Evolutionary conservation across 371 early-diverging fungal species (phyloP), one percentile per base, ranked within the genome.

Genomic region (Haplosporangium sp.): DNA sequence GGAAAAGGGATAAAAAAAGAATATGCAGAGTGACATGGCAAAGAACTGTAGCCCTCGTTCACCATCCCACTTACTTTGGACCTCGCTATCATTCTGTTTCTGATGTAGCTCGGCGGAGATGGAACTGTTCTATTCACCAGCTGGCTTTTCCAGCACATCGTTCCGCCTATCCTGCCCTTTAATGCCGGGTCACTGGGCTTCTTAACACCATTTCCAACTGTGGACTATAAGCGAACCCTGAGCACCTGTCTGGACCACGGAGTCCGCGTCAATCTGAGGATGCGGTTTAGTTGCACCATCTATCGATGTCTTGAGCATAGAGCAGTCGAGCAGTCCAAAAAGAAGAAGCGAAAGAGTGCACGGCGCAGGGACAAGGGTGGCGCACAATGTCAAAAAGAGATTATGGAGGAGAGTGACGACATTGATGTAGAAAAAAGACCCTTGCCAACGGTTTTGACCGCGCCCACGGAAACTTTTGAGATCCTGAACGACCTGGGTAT

Each of bases 91-190:
- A 37, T 42, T 46, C 8, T 20, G 20, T 55, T 16, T 41, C 21
- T 20, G 12, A 14, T n/a, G 37, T 69, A 90, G 90, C 87, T 95
- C 53, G 95, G 95, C 45, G 95, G 95, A 37, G 95, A 95, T 86
- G 95, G 95, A 43, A 95, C 95, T 9, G 95, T 95, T 20, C 82
- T 95, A 37, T 94, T 92, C 66, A 90, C 96, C 16, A 88, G 93
- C 14, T 95, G 94, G 91, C 81, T 97, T 41, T 98, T 97, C 82
- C 96, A 98, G 80, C 82, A 77, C 11, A 83, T 88, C 6, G 94
- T 95, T 6, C 97, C 98, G 36, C 95, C 96, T 0, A 85, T 96
- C 23, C 86, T 97, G 16, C 94, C 98, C 0, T 95, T 98, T 77
- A 92, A 95, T 67, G 74, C 95, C 29, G 95, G 95, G 4, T 92